Percentiles rank a stretch among this genome's conserved stretches.
Conservation (phyloP, 179 eudicot species). For the Amaranthus tricolor region DNA sequence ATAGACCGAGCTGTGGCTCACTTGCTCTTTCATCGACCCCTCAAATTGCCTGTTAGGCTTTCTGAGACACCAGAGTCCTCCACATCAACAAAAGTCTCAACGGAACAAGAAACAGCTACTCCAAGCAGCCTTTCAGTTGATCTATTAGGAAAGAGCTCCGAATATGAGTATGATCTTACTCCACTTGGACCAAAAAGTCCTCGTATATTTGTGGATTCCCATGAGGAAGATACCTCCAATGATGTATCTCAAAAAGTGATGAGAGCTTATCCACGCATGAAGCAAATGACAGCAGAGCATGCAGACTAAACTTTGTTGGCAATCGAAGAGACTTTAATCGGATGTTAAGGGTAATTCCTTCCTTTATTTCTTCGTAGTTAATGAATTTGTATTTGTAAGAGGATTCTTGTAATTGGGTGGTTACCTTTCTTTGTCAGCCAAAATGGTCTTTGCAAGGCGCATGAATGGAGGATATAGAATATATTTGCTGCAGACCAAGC, state of each 20-base stretch:
- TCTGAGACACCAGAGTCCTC: constrained; percentile 54
- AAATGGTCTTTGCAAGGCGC: constrained; percentile 27
- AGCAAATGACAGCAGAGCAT: constrained; percentile 28
- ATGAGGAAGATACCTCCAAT: constrained; percentile 21
- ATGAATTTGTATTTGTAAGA: constrained; percentile 19
- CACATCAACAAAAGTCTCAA: constrained; percentile 30
- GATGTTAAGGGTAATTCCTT: constrained; percentile 43
- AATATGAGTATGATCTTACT: constrained; percentile 26
- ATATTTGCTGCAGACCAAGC: constrained; percentile 20
- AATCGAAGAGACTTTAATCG: constrained; percentile 19
- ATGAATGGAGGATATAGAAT: constrained; percentile 25
- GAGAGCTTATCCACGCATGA: constrained; percentile 29
- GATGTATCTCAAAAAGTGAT: constrained; percentile 17
- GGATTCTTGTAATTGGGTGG: constrained; percentile 44
- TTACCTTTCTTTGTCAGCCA: constrained; percentile 50
- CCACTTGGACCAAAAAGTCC: constrained; percentile 29
- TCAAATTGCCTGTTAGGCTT: constrained; percentile 41
- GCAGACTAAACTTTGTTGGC: constrained; percentile 27
- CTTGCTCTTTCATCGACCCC: constrained; percentile 71
- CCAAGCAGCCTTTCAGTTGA: constrained; percentile 31
- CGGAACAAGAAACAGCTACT: constrained; percentile 26
- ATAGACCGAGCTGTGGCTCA: constrained; percentile 83
- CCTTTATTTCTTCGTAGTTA: constrained; percentile 30
- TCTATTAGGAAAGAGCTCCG: constrained; percentile 28
- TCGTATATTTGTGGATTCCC: constrained; percentile 16